These are phyloP conservation scores for Backusella tuberculispora DNA, from an alignment of 192 early-diverging fungal genomes.

Conservation along the genomic window DNA sequence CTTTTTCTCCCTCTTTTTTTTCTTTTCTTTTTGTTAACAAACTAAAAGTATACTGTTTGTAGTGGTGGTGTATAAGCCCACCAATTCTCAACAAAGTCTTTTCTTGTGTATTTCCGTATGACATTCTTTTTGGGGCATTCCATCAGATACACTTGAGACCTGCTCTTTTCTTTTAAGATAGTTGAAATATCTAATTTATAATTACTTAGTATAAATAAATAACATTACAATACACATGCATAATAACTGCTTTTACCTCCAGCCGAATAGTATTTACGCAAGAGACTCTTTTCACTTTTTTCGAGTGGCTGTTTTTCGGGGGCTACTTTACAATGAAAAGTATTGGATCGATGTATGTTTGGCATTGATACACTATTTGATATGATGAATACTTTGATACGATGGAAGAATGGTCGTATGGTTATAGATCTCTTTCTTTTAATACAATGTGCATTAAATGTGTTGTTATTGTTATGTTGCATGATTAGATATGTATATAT, in stretches of 20 bases:
- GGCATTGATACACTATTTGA: neutral
- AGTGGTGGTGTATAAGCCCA: constrained; percentile 9
- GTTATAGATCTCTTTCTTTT: neutral
- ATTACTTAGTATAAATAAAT: neutral
- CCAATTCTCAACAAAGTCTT: constrained; percentile 13
- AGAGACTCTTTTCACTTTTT: neutral
- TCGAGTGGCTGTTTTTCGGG: neutral
- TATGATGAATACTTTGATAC: neutral
- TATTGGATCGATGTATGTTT: neutral
- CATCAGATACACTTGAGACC: neutral
- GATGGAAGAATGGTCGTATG: neutral
- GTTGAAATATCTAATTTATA: neutral
- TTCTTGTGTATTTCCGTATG: neutral
- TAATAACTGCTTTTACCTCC: neutral
- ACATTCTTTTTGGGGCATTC: neutral
- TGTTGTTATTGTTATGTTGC: neutral
- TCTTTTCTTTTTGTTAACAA: neutral
- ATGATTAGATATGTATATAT: too few species aligned
- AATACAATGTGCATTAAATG: neutral
- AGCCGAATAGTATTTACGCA: neutral
- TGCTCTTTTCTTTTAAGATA: neutral
- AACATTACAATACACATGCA: neutral
- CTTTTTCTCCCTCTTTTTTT: neutral
- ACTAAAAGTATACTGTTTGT: constrained; percentile 2
- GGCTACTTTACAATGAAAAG: constrained; percentile 1